Evolutionary conservation across 2,329 filamentous ascomycete genomes (phyloP), one percentile per base, ranked within the genome.

Genomic region (Alternaria gaisen): DNA sequence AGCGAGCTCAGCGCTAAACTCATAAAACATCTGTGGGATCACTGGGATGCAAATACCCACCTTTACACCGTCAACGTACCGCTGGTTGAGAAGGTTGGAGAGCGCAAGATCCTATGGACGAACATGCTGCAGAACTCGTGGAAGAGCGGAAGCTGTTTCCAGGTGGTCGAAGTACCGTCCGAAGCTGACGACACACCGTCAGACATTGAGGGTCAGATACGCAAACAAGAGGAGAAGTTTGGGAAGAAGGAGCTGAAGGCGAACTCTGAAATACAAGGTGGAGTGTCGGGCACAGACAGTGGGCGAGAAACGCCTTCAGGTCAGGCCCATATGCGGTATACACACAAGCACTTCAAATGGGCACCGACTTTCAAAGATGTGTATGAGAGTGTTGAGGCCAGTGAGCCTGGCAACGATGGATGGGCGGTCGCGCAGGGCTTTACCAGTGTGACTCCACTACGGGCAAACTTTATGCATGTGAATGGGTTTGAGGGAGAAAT

Each of bases 11-110:
- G 89, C 24, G 89, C 95, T 24, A 86, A 85, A 65, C 84, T 98
- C 24, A 90, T 97, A 65, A 91, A 97, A 77, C 87, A 92, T 63
- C 83, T 99, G 7, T 89, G 86, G 69, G 83, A 85, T 50, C 90
- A 93, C 74, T 97, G 92, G 91, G 87, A 77, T 26, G 22, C 64
- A 83, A 85, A 85, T 61, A 89, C 92, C 5, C 92, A 97, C 74
- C 81, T 98, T n/a, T 98, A 97, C 79, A 91, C 87, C 48, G 89
- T 98, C 69, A 98, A 98, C 74, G 90, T 98, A 9, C 94, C 95
- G 20, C 83, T 98, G 11, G 85, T 95, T 14, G 89, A 91, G 61
- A 90, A 88, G 7, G 87, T 97, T 1, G 90, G 90, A 68, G 76
- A 82, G 18, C 85, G 86, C 55, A 93, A 91, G 80, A 88, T 94